A percentile compares a stretch with the other conserved stretches of the same genome.
Conservation (phyloP, 1,284 basidiomycete genomes). For the Leccinum subspadiceum region DNA sequence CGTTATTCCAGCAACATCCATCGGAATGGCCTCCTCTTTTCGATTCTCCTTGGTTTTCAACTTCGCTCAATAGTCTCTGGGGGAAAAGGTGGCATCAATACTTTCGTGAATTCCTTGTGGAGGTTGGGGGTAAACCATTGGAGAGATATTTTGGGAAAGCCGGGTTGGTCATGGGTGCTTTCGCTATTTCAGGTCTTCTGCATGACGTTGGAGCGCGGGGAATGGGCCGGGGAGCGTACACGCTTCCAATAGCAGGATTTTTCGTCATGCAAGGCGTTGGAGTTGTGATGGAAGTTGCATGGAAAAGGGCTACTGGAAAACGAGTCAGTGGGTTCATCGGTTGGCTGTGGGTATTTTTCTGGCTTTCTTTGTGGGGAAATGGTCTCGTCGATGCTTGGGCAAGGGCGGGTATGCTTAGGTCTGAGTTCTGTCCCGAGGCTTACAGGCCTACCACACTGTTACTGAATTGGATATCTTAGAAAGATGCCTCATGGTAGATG, state of each 20-base stretch:
- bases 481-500: background rate
- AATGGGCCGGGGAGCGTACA: conserved; percentile 53
- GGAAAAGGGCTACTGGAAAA: conserved; percentile 40
- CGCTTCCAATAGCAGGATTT: conserved; percentile 44
- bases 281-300: conserved; percentile 46
- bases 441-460: background rate
- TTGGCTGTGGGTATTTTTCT: conserved; percentile 47
- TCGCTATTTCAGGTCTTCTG: conserved; percentile 53
- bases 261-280: conserved; percentile 59
- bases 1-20: conserved; percentile 36
- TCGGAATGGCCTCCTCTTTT: conserved; percentile 45
- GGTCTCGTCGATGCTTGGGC: conserved; percentile 53
- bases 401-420: conserved; percentile 5
- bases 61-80: conserved; percentile 44
- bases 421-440: background rate
- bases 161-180: conserved; percentile 53
- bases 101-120: conserved; percentile 40
- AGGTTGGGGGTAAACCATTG: conserved; percentile 31
- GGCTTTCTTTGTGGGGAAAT: conserved; percentile 46
- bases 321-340: conserved; percentile 47
- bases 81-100: conserved; percentile 46
- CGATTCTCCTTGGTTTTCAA: conserved; percentile 38
- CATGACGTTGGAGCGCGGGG: conserved; percentile 59
- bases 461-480: background rate
- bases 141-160: conserved; percentile 41